Conservation (phyloP, 2,329 filamentous ascomycete species). For the Botrytis deweyae region DNA sequence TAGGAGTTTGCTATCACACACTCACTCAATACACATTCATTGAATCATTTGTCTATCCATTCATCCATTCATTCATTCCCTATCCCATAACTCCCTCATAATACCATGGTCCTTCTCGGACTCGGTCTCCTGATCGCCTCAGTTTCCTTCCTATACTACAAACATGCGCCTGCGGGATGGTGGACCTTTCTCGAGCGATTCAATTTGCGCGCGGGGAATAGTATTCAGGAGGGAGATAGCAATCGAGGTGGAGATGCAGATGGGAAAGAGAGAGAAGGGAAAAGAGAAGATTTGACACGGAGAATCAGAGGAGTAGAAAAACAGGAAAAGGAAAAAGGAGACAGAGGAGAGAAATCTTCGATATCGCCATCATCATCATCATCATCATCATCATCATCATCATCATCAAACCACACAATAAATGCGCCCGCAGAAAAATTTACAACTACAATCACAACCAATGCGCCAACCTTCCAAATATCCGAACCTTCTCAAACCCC, state of each 20-base stretch:
- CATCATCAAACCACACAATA: neutral
- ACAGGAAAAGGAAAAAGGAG: neutral
- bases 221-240: constrained; percentile 9
- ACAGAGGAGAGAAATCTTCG: neutral
- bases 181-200: constrained; percentile 41
- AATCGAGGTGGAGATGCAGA: neutral
- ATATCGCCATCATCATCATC: neutral
- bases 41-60: neutral
- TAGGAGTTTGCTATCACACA: neutral
- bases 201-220: constrained; percentile 20
- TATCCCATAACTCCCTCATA: neutral
- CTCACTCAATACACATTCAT: neutral
- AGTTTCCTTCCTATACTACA: constrained; percentile 56
- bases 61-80: neutral
- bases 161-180: constrained; percentile 52
- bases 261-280: neutral
- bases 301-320: constrained; percentile 1
- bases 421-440: neutral
- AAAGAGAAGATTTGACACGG: constrained; percentile 24
- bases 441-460: neutral
- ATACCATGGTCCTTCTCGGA: constrained; percentile 44
- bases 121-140: constrained; percentile 63
- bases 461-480: neutral
- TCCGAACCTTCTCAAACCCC: neutral
- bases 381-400: neutral